These are phyloP conservation scores for Forsythia suspensa DNA, from an alignment of 257 asterid species.

Conservation along the genomic window DNA sequence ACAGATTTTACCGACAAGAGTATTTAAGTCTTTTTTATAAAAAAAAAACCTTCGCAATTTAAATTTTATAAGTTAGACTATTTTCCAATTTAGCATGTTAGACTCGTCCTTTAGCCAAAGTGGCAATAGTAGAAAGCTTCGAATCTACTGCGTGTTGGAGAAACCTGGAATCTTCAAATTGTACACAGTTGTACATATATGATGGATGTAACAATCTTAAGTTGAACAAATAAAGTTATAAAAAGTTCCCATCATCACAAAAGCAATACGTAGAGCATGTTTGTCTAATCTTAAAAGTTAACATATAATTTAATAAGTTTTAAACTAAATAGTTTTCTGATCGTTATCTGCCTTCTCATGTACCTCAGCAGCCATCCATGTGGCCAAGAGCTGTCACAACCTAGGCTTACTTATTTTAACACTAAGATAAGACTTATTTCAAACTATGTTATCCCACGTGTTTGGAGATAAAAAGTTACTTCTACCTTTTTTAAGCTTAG, in stretches of 20 bases:
- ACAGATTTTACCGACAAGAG: no score
- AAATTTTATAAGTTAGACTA: no score
- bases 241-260: background rate
- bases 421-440: background rate
- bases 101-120: no score
- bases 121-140: background rate
- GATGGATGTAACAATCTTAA: background rate
- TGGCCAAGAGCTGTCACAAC: background rate
- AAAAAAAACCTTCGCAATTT: no score
- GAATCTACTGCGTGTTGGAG: background rate
- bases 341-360: background rate
- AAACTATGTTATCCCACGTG: background rate
- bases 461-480: background rate
- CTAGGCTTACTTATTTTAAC: background rate
- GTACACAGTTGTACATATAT: background rate
- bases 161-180: background rate
- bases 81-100: no score
- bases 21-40: no score
- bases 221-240: background rate
- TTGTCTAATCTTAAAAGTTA: background rate
- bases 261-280: background rate
- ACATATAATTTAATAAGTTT: background rate
- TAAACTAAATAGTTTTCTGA: background rate
- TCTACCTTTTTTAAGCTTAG: background rate
- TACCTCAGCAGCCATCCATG: background rate